Base-by-base conservation (phyloP, 768 basidiomycete species). In the Solioccasus polychromus region DNA sequence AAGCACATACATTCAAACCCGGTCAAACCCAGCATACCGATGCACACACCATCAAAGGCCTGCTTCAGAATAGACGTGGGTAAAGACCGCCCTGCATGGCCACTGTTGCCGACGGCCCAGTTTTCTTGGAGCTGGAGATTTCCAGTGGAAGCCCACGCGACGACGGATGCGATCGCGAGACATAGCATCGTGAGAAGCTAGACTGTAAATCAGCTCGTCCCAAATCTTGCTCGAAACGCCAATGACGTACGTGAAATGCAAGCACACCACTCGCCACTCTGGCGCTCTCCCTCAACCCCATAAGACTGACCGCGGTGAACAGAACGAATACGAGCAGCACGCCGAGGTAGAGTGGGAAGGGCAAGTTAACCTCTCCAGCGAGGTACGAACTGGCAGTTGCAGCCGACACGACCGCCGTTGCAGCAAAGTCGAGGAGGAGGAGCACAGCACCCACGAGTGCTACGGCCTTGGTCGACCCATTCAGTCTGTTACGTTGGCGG, bases 11-110 rank as follows among this genome's bases (percentile, higher is more conserved):
- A 83, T 73, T 83, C 81, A 55, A 82, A 80, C 8, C 83, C 86
- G 1, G 87, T 87, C 28, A 87, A 69, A 0, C 84, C 85, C 2
- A 90, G 68, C 70, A 88, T 82, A 0, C 82, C 78, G 3, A 90
- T 68, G 53, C 85, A 88, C 22, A 84, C 69, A 0, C 87, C 87
- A 48, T 80, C 69, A 60, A 79, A 89, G 8, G 82, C 66, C 32
- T 84, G 74, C 19, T 59, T 70, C 0, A 70, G 59, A 24, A 78
- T 59, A 3, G 55, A 58, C 4, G 50, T 41, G 0, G 67, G 46
- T 4, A 71, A 66, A n/a, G 52, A 41, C 8, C 50, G 58, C 37
- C 37, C 64, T 53, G 23, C 56, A 55, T 64, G 50, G 1, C 72
- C 71, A 28, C n/a, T n/a, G n/a, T n/a, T n/a, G n/a, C n/a, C n/a